Conservation (phyloP, 257 asterid genomes). For the Jacaranda mimosifolia region DNA sequence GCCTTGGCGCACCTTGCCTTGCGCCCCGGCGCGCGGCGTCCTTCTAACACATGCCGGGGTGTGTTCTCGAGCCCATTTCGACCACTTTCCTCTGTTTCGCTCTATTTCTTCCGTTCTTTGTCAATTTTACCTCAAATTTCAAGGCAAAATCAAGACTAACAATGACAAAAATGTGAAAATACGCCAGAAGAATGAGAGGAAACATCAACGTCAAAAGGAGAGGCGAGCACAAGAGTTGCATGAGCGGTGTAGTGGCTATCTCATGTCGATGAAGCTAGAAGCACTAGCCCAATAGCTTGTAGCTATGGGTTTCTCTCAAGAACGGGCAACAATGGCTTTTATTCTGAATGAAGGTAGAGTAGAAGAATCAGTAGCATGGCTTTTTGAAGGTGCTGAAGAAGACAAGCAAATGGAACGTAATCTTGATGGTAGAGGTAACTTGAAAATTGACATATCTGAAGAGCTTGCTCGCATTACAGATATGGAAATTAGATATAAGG, state of each 20-base stretch:
- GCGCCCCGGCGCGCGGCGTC: no score
- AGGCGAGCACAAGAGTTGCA: conserved; percentile 83
- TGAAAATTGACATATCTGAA: conserved; percentile 76
- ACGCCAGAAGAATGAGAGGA: conserved; percentile 83
- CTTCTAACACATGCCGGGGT: no score
- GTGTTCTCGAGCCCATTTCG: no score
- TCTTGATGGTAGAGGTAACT: conserved; percentile 54
- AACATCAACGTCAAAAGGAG: conserved; percentile 90
- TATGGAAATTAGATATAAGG: conserved; percentile 64
- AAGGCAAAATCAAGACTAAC: no score
- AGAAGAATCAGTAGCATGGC: conserved; percentile 84
- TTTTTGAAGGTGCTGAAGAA: conserved; percentile 72
- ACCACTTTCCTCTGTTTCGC: no score
- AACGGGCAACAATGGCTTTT: conserved; percentile 82
- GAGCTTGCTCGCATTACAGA: conserved; percentile 72
- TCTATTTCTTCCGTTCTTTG: no score
- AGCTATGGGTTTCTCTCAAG: conserved; percentile 80
- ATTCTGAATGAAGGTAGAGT: conserved; percentile 80
- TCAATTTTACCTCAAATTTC: no score
- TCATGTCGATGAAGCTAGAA: conserved; percentile 86
- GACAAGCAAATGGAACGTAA: conserved; percentile 49
- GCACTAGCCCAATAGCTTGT: conserved; percentile 73
- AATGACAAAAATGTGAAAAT: conserved; percentile 78
- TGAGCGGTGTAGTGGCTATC: conserved; percentile 77
- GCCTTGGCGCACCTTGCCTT: no score